phyloP scores from a whole-genome alignment of 129 eudicot species.

The Smallanthus sonchifolius region DNA sequence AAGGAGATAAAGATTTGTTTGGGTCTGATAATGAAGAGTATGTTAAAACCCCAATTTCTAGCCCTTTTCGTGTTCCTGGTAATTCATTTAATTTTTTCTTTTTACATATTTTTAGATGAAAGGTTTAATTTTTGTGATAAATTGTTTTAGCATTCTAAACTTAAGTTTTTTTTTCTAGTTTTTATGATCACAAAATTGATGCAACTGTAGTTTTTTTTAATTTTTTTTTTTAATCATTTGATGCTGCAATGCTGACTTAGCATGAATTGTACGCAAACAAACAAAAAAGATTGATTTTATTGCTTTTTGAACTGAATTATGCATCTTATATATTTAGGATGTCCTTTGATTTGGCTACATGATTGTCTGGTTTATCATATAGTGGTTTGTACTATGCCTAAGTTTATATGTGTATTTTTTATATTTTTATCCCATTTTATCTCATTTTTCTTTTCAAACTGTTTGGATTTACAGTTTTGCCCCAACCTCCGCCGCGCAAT shows the following conservation, averaged over 20 bases:
- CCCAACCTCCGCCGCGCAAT: slow-evolving; percentile 69
- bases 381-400: neutral
- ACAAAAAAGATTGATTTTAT: slow-evolving; percentile 5
- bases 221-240: neutral
- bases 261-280: slow-evolving; percentile 24
- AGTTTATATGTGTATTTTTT: neutral
- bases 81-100: neutral
- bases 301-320: neutral
- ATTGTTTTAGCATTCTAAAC: neutral
- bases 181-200: neutral
- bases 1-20: slow-evolving; percentile 70
- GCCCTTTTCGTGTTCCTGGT: slow-evolving; percentile 95
- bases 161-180: neutral
- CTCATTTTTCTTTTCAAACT: neutral
- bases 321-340: no score
- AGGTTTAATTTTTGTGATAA: neutral
- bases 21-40: slow-evolving; percentile 97
- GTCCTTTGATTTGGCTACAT: neutral
- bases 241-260: neutral
- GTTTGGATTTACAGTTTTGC: slow-evolving; percentile 52
- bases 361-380: neutral
- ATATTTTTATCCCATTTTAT: neutral
- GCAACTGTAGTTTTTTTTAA: neutral
- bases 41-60: slow-evolving; percentile 52
- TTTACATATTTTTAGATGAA: neutral